phyloP scores from a whole-genome alignment of 164 flowering plant species.

The Macadamia tetraphylla region DNA sequence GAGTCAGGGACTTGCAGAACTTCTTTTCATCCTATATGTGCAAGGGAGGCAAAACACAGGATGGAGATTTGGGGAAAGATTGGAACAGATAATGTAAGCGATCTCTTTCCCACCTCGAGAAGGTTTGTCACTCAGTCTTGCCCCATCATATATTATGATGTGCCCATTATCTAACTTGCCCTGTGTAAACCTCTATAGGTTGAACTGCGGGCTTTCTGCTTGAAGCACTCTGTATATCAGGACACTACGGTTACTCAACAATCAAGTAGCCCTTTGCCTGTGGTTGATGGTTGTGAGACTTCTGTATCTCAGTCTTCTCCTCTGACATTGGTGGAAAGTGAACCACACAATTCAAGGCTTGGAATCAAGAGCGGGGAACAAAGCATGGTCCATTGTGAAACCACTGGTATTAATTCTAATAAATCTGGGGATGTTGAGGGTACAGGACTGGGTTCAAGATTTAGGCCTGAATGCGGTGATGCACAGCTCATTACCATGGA shows the following conservation, averaged over 20 bases:
- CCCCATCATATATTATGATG: background rate
- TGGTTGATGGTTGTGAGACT: conserved; percentile 24
- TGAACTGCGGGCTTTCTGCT: conserved; percentile 88
- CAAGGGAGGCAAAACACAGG: conserved; percentile 81
- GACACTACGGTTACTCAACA: conserved; percentile 19
- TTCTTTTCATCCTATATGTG: conserved; percentile 95
- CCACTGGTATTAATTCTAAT: conserved; percentile 19
- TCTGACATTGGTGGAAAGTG: conserved; percentile 17
- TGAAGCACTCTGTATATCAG: conserved; percentile 64
- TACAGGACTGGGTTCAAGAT: conserved; percentile 11
- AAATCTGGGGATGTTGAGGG: conserved; percentile 25
- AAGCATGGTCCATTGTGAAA: conserved; percentile 16
- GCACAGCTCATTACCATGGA: conserved; percentile 18
- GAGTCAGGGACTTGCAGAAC: conserved; percentile 80
- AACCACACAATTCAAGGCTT: conserved; percentile 30
- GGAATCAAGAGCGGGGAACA: conserved; percentile 41
- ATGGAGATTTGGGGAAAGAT: conserved; percentile 93
- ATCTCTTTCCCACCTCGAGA: background rate
- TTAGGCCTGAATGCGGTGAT: conserved; percentile 27
- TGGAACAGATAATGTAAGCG: conserved; percentile 67
- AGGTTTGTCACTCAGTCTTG: background rate
- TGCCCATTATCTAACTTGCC: background rate
- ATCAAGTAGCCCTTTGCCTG: conserved; percentile 15
- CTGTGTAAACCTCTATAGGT: conserved; percentile 34
- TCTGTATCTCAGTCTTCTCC: conserved; percentile 22